A percentile compares a stretch with the other conserved stretches of the same genome.
These are phyloP conservation scores for Starmerella bacillaris DNA, from an alignment of 805 yeast genomes.

Conservation along the genomic window DNA sequence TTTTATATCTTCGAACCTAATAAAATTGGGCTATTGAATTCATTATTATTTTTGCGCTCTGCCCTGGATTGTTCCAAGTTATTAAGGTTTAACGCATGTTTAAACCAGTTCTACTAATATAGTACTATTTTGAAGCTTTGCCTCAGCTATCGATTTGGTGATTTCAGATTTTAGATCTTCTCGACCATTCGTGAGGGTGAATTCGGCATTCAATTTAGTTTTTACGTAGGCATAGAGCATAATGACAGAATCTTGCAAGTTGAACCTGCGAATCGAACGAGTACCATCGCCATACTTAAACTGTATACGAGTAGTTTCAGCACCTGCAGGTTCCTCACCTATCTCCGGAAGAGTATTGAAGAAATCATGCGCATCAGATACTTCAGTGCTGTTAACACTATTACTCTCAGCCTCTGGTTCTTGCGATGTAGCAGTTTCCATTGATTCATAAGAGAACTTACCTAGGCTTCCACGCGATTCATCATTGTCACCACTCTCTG, in stretches of 20 bases:
- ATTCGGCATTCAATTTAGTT: constrained; percentile 24
- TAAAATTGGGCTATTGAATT: background rate
- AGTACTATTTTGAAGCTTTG: constrained; percentile 70
- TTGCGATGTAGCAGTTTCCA: constrained; percentile 1
- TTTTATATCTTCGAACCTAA: too few species aligned
- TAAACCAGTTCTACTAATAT: constrained; percentile 42
- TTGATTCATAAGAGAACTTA: too few species aligned
- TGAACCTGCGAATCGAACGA: constrained; percentile 55
- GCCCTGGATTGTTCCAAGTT: too few species aligned
- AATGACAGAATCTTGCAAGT: constrained; percentile 38
- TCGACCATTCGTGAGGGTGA: constrained; percentile 42
- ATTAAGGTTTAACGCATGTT: too few species aligned
- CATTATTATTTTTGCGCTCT: too few species aligned
- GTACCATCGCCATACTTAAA: constrained; percentile 79
- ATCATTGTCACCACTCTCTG: background rate
- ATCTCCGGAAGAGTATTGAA: constrained; percentile 31
- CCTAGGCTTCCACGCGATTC: background rate
- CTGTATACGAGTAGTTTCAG: constrained; percentile 52
- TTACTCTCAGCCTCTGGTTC: constrained; percentile 1
- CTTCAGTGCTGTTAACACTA: background rate
- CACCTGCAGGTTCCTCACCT: constrained; percentile 45
- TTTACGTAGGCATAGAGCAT: constrained; percentile 52
- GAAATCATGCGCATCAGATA: background rate
- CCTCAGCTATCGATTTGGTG: constrained; percentile 44
- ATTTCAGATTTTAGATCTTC: constrained; percentile 38